Evolutionary conservation across 306 rosid species (phyloP).

Genomic region (Vigna mungo): DNA sequence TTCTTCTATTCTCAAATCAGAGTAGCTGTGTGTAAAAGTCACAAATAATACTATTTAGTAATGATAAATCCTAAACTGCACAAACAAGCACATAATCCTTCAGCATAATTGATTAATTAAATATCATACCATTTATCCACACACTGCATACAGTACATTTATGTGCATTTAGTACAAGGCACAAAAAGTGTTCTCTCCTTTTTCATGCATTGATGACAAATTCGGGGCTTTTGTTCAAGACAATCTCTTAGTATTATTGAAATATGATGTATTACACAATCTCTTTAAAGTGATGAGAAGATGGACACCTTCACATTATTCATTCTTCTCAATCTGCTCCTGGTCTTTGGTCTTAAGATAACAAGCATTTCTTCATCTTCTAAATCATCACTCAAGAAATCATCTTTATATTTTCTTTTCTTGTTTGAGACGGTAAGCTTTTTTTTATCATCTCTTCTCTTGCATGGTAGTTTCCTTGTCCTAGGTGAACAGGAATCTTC

Average conservation of each 20-base stretch:
- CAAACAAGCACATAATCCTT: conserved; percentile 6
- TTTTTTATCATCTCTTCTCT: conserved; percentile 41
- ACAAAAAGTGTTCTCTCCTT: conserved; percentile 52
- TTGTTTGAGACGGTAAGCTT: conserved; percentile 40
- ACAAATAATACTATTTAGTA: conserved; percentile 30
- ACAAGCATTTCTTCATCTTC: conserved; percentile 46
- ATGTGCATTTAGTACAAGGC: conserved; percentile 67
- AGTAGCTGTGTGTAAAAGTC: conserved; percentile 60
- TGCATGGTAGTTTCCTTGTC: conserved; percentile 2
- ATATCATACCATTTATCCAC: conserved; percentile 66
- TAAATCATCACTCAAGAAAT: conserved; percentile 29
- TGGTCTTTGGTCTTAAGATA: conserved; percentile 47
- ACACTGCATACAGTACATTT: conserved; percentile 71
- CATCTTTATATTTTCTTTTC: conserved; percentile 47
- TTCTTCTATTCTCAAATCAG: conserved; percentile 60
- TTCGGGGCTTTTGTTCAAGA: conserved; percentile 36
- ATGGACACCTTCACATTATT: conserved; percentile 29
- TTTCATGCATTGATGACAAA: conserved; percentile 82
- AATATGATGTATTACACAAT: conserved; percentile 12
- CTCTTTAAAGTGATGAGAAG: conserved; percentile 23
- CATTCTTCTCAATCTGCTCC: conserved; percentile 50
- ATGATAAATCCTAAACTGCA: conserved; percentile 22
- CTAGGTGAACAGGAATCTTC: too few relatives aligned
- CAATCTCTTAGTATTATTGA: conserved; percentile 32
- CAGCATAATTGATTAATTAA: conserved; percentile 6